These are phyloP conservation scores for Tetracentron sinense DNA, from an alignment of 164 flowering plant species.

Conservation along the genomic window DNA sequence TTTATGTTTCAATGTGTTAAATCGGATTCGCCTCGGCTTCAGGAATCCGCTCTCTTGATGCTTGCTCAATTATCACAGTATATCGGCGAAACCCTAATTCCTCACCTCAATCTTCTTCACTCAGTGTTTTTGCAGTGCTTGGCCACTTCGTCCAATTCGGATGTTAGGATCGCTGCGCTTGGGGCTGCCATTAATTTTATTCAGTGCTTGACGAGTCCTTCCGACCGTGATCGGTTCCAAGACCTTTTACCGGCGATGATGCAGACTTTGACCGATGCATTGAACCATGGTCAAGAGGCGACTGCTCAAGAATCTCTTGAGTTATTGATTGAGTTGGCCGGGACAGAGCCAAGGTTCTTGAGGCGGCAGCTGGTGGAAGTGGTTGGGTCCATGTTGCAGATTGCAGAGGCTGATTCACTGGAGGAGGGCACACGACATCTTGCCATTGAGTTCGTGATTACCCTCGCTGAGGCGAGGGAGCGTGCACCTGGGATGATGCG, in stretches of 20 bases:
- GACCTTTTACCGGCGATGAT: slow-evolving; percentile 90
- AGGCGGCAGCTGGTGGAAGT: slow-evolving; percentile 84
- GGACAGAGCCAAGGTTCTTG: slow-evolving; percentile 88
- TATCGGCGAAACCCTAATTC: slow-evolving; percentile 68
- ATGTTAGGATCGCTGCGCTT: slow-evolving; percentile 83
- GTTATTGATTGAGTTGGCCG: slow-evolving; percentile 86
- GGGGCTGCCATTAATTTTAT: slow-evolving; percentile 82
- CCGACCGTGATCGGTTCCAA: slow-evolving; percentile 89
- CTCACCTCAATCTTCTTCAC: slow-evolving; percentile 65
- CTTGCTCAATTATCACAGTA: slow-evolving; percentile 84
- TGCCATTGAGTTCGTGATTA: slow-evolving; percentile 91
- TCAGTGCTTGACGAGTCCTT: slow-evolving; percentile 61
- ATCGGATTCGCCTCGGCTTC: slow-evolving; percentile 54
- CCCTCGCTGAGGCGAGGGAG: slow-evolving; percentile 94
- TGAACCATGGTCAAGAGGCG: slow-evolving; percentile 80
- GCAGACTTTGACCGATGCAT: slow-evolving; percentile 82
- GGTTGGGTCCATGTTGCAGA: slow-evolving; percentile 88
- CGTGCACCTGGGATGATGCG: slow-evolving; percentile 99
- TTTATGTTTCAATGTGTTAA: slow-evolving; percentile 93
- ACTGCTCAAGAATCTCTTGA: slow-evolving; percentile 97
- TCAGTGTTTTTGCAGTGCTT: slow-evolving; percentile 65
- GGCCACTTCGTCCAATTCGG: slow-evolving; percentile 37
- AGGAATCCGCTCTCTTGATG: slow-evolving; percentile 83
- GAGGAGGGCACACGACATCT: slow-evolving; percentile 93
- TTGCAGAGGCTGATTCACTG: slow-evolving; percentile 82